phyloP scores from a whole-genome alignment of 2,329 filamentous ascomycete genomes.

The Aureobasidium sp. region DNA sequence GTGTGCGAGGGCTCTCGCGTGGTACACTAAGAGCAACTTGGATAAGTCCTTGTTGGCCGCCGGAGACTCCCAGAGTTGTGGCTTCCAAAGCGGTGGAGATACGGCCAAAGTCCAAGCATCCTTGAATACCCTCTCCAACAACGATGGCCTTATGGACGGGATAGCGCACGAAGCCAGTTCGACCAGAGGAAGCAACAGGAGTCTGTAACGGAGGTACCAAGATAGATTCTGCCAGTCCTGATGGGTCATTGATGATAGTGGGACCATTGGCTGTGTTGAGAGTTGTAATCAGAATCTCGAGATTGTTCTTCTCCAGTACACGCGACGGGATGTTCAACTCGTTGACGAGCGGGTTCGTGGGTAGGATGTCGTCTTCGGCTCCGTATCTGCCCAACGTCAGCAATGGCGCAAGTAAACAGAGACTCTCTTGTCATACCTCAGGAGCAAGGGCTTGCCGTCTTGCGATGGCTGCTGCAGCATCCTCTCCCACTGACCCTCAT shows the following conservation, averaged over 20 bases:
- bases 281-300: slow-evolving; percentile 55
- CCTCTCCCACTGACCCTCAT: slow-evolving; percentile 35
- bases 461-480: slow-evolving; percentile 24
- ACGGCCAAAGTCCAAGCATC: slow-evolving; percentile 47
- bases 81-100: slow-evolving; percentile 24
- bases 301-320: slow-evolving; percentile 48
- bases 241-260: slow-evolving; percentile 21
- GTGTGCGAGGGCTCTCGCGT: slow-evolving; percentile 11
- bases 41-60: slow-evolving; percentile 35
- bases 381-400: slow-evolving; percentile 40
- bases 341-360: slow-evolving; percentile 45
- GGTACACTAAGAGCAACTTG: slow-evolving; percentile 52
- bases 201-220: slow-evolving; percentile 69
- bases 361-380: slow-evolving; percentile 37
- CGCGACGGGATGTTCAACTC: slow-evolving; percentile 58
- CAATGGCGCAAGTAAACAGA: background rate
- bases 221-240: slow-evolving; percentile 51
- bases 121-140: slow-evolving; percentile 62
- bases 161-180: slow-evolving; percentile 60
- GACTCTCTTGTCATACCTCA: slow-evolving; percentile 24
- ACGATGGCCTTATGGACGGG: slow-evolving; percentile 78
- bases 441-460: slow-evolving; percentile 30
- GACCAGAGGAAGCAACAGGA: slow-evolving; percentile 53
- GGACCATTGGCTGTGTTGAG: slow-evolving; percentile 36
- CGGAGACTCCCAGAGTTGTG: slow-evolving; percentile 18